Evolutionary conservation across 192 early-diverging fungal genomes (phyloP), one percentile per base, ranked within the genome.

Genomic region (Dissophora globulifera): DNA sequence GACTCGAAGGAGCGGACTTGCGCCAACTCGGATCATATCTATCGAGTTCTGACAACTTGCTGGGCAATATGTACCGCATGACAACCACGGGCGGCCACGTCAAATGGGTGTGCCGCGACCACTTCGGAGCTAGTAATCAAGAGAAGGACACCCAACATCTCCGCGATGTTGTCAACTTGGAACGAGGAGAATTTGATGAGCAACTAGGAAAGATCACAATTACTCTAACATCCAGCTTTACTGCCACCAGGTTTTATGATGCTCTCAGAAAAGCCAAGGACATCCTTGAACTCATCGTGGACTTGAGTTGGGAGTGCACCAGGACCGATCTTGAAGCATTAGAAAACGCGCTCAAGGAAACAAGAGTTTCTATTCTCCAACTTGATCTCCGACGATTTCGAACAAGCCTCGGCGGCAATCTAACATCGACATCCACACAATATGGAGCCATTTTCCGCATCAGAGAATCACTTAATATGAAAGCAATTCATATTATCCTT

Each of bases 81-180:
- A 50, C 48, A 7, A 58, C 65, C 33, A 25, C 13, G 2, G 46
- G 42, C 30, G 65, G 65, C 9, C 55, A 67, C 31, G 65, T 67
- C 55, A 67, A 67, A 32, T 67, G 65, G 65, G 65, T 67, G 19
- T 67, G 65, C 16, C 55, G n/a, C 27, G 47, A 67, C 17, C 65
- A 67, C 25, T 67, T 50, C 55, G 47, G 55, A 19, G 38, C 42
- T 23, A 20, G 43, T 25, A 42, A 67, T 41, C 51, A 56, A 38
- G 51, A 65, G 31, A 33, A 19, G 22, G 6, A 55, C 42, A 48
- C 43, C 13, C 62, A 55, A 23, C 45, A 38, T 11, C 42, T 65
- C 2, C 50, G 41, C 31, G 42, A 65, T 8, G 29, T 55, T 27
- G 41, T 65, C 10, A 47, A 56, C 2, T 6, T 55, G 27, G 38